Evolutionary conservation across 371 early-diverging fungal genomes (phyloP).

Genomic region (Apophysomyces trapeziformis): DNA sequence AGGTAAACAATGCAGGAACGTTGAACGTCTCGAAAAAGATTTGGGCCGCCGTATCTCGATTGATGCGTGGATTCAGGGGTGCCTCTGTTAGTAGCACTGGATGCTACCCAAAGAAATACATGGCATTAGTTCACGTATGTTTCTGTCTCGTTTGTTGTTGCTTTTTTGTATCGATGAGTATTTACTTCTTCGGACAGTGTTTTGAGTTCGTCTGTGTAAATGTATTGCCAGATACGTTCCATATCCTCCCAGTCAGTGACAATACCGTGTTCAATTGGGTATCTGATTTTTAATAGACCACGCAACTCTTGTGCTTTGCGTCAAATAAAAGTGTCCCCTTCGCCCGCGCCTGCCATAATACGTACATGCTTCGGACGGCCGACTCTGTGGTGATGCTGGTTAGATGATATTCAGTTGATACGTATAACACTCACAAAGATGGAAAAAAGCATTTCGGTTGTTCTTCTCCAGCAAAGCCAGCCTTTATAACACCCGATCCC

Average conservation of each 20-base stretch:
- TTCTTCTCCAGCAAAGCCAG: conserved; percentile 97
- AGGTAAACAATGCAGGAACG: conserved; percentile 92
- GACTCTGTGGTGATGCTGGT: conserved; percentile 58
- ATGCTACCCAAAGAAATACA: conserved; percentile 60
- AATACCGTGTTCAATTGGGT: conserved; percentile 96
- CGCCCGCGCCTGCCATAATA: conserved; percentile 97
- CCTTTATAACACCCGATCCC: conserved; percentile 97
- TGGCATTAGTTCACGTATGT: background rate
- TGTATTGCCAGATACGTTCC: conserved; percentile 96
- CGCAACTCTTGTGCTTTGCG: conserved; percentile 92
- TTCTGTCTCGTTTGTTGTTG: background rate
- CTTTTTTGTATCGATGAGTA: background rate
- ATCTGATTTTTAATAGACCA: conserved; percentile 88
- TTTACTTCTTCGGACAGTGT: conserved; percentile 1
- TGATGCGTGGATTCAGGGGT: conserved; percentile 87
- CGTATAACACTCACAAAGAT: conserved; percentile 65
- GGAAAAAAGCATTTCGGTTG: conserved; percentile 93
- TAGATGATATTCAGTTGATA: background rate
- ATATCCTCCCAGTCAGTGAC: conserved; percentile 97
- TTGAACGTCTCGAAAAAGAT: conserved; percentile 98
- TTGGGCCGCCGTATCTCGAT: conserved; percentile 92
- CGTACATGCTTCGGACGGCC: conserved; percentile 95
- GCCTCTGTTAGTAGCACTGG: conserved; percentile 96
- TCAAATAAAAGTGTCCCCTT: conserved; percentile 94
- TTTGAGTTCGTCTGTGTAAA: conserved; percentile 93